These are phyloP conservation scores for Antrodiella citrinella DNA, from an alignment of 768 basidiomycete species.

Conservation along the genomic window DNA sequence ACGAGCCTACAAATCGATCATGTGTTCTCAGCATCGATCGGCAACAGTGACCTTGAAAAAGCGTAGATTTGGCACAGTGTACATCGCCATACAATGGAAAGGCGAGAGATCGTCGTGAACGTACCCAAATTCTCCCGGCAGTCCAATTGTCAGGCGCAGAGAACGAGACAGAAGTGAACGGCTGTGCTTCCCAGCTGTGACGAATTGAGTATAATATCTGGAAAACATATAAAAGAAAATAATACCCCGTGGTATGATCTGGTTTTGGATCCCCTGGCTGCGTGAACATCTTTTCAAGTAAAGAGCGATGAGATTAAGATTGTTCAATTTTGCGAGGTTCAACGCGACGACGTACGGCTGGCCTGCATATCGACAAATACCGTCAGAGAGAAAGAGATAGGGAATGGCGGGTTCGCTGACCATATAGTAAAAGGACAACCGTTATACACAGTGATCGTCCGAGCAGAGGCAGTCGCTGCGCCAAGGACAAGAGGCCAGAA, in stretches of 20 bases:
- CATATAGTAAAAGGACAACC: constrained; percentile 63
- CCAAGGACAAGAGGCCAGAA: constrained; percentile 4
- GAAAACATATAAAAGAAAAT: not conserved
- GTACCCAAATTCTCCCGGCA: constrained; percentile 57
- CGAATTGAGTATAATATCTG: not conserved
- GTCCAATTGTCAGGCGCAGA: constrained; percentile 57
- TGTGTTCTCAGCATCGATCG: not conserved
- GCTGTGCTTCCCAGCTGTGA: constrained; percentile 29
- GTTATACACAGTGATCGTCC: constrained; percentile 55
- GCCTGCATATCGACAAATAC: constrained; percentile 28
- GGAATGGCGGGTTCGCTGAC: too few relatives aligned
- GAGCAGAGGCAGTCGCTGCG: constrained; percentile 29
- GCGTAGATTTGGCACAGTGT: not conserved
- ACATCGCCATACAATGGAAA: not conserved
- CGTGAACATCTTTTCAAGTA: constrained; percentile 50
- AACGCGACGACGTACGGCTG: constrained; percentile 25
- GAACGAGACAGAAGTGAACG: constrained; percentile 35
- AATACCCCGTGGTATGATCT: constrained; percentile 42
- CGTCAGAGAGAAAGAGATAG: too few relatives aligned
- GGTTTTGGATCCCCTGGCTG: constrained; percentile 19
- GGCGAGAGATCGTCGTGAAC: not conserved
- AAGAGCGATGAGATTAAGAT: not conserved
- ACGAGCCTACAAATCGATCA: constrained; percentile 17
- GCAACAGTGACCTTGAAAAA: not conserved
- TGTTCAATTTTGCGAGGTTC: not conserved